Evolutionary conservation across 768 basidiomycete genomes (phyloP), one percentile per base, ranked within the genome.

Genomic region (Suillus fuscotomentosus): DNA sequence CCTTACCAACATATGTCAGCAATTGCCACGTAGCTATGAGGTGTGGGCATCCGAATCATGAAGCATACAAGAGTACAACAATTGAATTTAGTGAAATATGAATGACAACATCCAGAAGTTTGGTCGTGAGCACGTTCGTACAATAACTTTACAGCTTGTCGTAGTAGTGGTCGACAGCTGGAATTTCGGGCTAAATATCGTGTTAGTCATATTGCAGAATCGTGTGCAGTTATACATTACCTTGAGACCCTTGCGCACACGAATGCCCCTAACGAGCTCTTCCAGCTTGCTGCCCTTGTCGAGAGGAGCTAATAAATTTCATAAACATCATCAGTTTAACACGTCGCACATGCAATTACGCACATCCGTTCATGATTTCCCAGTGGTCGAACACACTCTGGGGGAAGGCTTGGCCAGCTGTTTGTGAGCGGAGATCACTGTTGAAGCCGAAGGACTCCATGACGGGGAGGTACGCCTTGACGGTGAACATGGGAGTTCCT

Each of bases 401-500:
- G 59, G 97, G 96, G 94, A 98, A 99, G 68, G 97, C 97, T 83
- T 99, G 97, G 60, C 97, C 97, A 74, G 86, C 87, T 48, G 97
- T 99, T 59, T 91, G 89, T 76, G 88, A 87, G 69, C 97, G 92
- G 62, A 99, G 89, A 72, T 93, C 95, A 71, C 91, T 94, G 79
- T 95, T 99, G 91, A 99, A 99, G 70, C 97, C 96, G 82, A 97
- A 97, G 17, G 92, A 95, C 80, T 94, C 93, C 76, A 83, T 82
- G 76, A 95, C 93, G 71, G 95, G 94, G 47, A 95, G 84, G 84
- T 94, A 95, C 31, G 95, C 95, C 87, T 97, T 99, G 80, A 99
- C 91, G 55, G 91, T 99, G 89, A 97, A 97, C 95, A 98, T 97
- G 67, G 97, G 97, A 20, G 97, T 99, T 82, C 97, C 97, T 4